Evolutionary conservation across 169 alveolate genomes (phyloP).

Genomic region (Plasmodium berghei): DNA sequence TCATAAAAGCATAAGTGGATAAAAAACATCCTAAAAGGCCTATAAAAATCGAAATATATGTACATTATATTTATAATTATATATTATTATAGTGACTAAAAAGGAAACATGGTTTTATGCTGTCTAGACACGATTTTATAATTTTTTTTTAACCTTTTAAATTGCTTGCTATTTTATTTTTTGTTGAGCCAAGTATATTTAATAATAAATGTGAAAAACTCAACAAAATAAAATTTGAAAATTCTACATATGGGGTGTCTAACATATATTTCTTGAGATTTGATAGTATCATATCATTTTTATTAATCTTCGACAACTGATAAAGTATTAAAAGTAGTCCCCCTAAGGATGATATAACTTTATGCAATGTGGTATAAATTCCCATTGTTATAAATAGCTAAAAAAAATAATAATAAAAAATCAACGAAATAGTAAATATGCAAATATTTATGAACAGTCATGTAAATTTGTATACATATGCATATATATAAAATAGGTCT

Average conservation of each 20-base stretch:
- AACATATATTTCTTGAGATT: conserved; percentile 3
- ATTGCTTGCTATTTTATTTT: conserved; percentile 24
- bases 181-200: conserved; percentile 19
- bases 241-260: conserved; percentile 27
- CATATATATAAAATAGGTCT: too few species aligned
- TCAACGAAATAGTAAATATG: not conserved
- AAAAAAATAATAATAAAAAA: conserved; percentile 5
- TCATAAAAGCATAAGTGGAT: conserved; percentile 19
- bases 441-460: not conserved
- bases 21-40: conserved; percentile 56
- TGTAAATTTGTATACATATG: not conserved
- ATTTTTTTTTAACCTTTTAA: conserved; percentile 30
- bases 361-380: conserved; percentile 22
- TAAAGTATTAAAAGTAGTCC: conserved; percentile 44
- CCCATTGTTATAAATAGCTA: conserved; percentile 28
- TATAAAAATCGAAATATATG: conserved; percentile 1
- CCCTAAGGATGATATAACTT: conserved; percentile 40
- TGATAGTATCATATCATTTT: not conserved
- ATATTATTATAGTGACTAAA: too few species aligned
- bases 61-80: not conserved
- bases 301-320: conserved; percentile 5
- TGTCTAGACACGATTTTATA: too few species aligned
- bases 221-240: conserved; percentile 23
- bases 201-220: conserved; percentile 41
- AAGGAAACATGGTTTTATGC: too few species aligned